Base-by-base conservation (phyloP, 2,329 filamentous ascomycete species). In the Macroventuria anomochaeta region DNA sequence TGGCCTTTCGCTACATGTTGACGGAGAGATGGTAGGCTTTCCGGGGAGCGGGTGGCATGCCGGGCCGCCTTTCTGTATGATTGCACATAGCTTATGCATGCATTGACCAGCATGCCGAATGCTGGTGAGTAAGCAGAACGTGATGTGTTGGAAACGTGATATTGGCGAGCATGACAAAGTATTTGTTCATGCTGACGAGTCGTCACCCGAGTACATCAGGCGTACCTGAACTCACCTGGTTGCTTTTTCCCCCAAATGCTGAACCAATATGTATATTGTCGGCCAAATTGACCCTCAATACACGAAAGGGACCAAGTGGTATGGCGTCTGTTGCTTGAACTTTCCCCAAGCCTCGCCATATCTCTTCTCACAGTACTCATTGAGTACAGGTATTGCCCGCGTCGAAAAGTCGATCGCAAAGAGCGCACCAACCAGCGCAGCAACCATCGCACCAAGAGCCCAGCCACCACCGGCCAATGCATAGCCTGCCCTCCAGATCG, bases 401-500 rank as follows among this genome's bases (percentile, higher is more conserved):
- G 60, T 67, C 6, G 67, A 67, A 62, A 83, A 83, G 59, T 82
- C 77, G 37, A 64, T 74, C n/a, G 75, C 68, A 53, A 79, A 78
- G 42, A 79, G 76, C 0, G 67, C 71, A 18, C 69, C 76, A 1
- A 77, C 69, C 4, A 76, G 33, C 3, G 69, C 71, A 18, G 69
- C 76, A 1, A 77, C 69, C 4, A 76, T 33, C 3, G 69, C 69
- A n/a, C 76, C 80, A 66, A 74, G 77, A 2, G 73, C 61, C 72
- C 75, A 80, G 0, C 82, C 81, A 5, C 80, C 81, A 47, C 74
- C 71, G 3, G 76, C 77, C 38, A 82, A 55, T 3, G 80, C 79
- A 63, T 80, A 83, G 4, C 77, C 80, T 20, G 74, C 68, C 20
- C 81, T 69, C 81, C 81, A 84, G 6, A 83, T 29, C 0, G 77